Base-by-base conservation (phyloP, 2,329 filamentous ascomycete species). In the Phyllosticta ampelicida region DNA sequence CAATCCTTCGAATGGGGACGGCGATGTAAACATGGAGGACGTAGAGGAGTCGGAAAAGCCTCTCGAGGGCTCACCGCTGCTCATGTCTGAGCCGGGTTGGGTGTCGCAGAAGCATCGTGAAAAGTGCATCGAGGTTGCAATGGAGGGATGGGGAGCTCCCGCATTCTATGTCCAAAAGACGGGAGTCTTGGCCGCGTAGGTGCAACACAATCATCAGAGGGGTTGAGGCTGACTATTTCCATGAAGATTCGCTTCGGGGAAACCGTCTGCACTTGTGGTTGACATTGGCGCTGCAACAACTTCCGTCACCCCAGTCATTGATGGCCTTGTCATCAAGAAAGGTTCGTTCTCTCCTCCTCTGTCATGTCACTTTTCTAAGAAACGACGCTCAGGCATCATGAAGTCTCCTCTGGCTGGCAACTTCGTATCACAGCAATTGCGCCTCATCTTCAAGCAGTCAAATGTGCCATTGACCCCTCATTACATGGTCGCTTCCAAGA, bases 51-150 rank as follows among this genome's bases (percentile, higher is more conserved):
- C 80, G 61, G 80, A 81, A 59, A 94, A 90, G 74, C 84, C 89
- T 8, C 78, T 99, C 62, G 83, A 86, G 54, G 94, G 97, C 72
- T 94, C 89, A 72, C 95, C 94, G 8, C 77, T 99, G 61, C 79
- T 99, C 60, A 86, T 99, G 82, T 96, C 90, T 0, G 94, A 99
- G 74, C 88, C 91, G 13, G 87, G 89, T 10, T 97, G 92, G 91
- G 97, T 96, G 74, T 81, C 85, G 23, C 74, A 82, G 50, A 96
- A 96, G 77, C 84, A 87, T 61, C 82, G 95, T 61, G 94, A 99
- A 76, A 95, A 94, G 81, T 86, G 87, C 48, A 92, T 96, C 67
- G 94, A 99, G 76, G 85, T 97, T 62, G 90, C 90, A 60, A 96
- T 99, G 86, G 94, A 99, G 78, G 89, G 85, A 68, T 99, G 94